Percentiles rank a stretch among this genome's conserved stretches.
Evolutionary conservation across 1,284 basidiomycete genomes (phyloP).

Genomic region (Phellopilus nigrolimitatus): DNA sequence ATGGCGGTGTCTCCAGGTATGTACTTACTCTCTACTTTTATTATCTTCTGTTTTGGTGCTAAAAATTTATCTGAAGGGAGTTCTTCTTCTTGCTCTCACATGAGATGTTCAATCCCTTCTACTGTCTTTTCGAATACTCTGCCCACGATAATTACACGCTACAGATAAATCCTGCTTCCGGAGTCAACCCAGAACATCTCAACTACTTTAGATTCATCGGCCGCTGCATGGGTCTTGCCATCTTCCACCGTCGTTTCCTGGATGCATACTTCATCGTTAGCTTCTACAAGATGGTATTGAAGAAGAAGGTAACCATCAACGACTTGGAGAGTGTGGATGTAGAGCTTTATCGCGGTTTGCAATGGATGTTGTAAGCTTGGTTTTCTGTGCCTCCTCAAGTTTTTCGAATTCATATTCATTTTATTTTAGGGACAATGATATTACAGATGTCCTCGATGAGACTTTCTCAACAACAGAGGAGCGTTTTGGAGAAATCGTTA

Average conservation of each 20-base stretch:
- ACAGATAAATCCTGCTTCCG: conserved; percentile 96
- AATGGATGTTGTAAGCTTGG: conserved; percentile 89
- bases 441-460: conserved; percentile 87
- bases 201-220: conserved; percentile 99
- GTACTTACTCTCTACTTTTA: conserved; percentile 28
- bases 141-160: conserved; percentile 99
- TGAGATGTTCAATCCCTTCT: conserved; percentile 99
- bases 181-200: conserved; percentile 97
- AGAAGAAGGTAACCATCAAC: conserved; percentile 79
- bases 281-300: conserved; percentile 98
- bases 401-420: not conserved
- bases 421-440: conserved; percentile 72
- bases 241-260: conserved; percentile 98
- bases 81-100: conserved; percentile 96
- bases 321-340: conserved; percentile 91
- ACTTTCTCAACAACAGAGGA: conserved; percentile 90
- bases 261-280: conserved; percentile 99
- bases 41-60: conserved; percentile 20
- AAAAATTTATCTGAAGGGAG: conserved; percentile 38
- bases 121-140: conserved; percentile 98
- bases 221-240: conserved; percentile 87
- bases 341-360: conserved; percentile 85
- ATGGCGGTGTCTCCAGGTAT: conserved; percentile 88
- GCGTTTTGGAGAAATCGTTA: conserved; percentile 91
- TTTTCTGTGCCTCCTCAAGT: not conserved